phyloP scores from a whole-genome alignment of 1,284 basidiomycete genomes.

The Termitomyces sp. region DNA sequence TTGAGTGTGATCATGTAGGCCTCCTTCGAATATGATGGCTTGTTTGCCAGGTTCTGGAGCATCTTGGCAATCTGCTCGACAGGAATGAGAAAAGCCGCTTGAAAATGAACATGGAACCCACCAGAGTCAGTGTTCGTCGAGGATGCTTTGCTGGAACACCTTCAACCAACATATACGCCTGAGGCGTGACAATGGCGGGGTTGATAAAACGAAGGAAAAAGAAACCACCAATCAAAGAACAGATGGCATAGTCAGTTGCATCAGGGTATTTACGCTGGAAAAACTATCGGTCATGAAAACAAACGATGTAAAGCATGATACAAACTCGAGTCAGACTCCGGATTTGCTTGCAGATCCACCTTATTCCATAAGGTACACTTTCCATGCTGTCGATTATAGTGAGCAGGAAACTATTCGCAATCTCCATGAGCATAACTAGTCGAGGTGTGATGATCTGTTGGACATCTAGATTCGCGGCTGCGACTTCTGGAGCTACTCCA shows the following conservation, averaged over 20 bases:
- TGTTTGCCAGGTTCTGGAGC: constrained; percentile 98
- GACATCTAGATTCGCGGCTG: constrained; percentile 89
- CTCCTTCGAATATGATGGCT: constrained; percentile 97
- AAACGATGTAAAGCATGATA: constrained; percentile 9
- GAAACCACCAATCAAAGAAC: constrained; percentile 97
- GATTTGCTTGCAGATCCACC: constrained; percentile 99
- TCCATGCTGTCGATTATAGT: constrained; percentile 99
- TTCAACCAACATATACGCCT: constrained; percentile 99
- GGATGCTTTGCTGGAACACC: constrained; percentile 97
- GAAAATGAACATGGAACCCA: constrained; percentile 27
- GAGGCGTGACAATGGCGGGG: constrained; percentile 98
- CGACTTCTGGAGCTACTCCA: constrained; percentile 91
- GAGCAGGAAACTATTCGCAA: constrained; percentile 92
- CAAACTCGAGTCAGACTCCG: constrained; percentile 85
- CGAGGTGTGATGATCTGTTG: constrained; percentile 96
- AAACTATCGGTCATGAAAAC: constrained; percentile 9
- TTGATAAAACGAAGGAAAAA: constrained; percentile 99
- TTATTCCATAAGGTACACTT: constrained; percentile 95
- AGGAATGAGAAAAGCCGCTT: background rate
- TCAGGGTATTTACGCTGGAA: constrained; percentile 94
- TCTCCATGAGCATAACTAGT: constrained; percentile 97
- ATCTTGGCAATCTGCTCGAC: constrained; percentile 89
- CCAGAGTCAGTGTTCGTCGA: constrained; percentile 90
- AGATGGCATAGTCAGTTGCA: constrained; percentile 95
- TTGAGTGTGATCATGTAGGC: constrained; percentile 98